Base-by-base conservation (phyloP, 2,329 filamentous ascomycete species). In the Pyricularia pennisetigena region DNA sequence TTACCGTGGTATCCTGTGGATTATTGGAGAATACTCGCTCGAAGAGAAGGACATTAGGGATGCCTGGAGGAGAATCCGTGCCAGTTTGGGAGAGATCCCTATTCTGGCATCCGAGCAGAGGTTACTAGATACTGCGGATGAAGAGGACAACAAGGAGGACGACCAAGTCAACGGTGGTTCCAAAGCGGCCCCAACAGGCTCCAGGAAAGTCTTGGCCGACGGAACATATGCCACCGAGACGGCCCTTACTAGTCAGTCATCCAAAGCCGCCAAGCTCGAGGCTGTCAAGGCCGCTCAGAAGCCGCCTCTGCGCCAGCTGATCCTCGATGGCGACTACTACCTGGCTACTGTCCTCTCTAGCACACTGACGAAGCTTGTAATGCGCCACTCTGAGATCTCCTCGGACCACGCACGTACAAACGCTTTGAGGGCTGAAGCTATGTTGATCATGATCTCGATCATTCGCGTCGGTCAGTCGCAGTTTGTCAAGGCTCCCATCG, bases 371-470 rank as follows among this genome's bases (percentile, higher is more conserved):
- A 99, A 99, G 81, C 86, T 99, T 68, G 95, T 99, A 66, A 97
- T 99, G 93, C 91, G 95, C 67, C 93, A 98, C 78, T 91, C 93
- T 1, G 94, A 98, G 76, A 94, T 98, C 70, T 97, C 94, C 1
- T 83, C 90, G 28, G 94, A 97, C 74, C 80, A 85, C 62, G 91
- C 92, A 62, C 90, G 95, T 57, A 98, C 94, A 32, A 99, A 99
- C 74, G 94, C 94, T 32, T 86, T 99, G 29, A 90, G 93, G 66
- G 95, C 95, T 3, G 95, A 99, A 79, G 95, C 95, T 63, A 99
- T 99, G 95, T 86, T 99, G 67, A 98, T 99, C 77, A 97, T 98
- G 94, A 97, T 99, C 74, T 98, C 95, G 5, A 96, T 99, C 73
- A 93, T 99, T 72, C 93, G 95, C 66, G 95, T 97, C 70, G 95